Base-by-base conservation (phyloP, 2,329 filamentous ascomycete genomes). In the Capronia coronata region DNA sequence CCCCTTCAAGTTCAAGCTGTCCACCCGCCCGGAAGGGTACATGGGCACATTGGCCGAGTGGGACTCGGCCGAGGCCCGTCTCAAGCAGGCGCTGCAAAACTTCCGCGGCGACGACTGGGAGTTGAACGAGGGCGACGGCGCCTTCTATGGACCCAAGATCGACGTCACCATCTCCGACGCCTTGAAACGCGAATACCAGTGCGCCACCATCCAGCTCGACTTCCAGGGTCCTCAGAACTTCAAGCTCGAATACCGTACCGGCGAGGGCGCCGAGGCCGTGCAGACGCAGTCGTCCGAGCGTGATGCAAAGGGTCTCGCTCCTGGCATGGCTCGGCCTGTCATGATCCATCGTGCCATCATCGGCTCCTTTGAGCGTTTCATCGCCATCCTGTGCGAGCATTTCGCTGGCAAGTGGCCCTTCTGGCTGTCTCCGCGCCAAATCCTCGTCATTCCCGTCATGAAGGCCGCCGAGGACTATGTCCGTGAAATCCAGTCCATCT, bases 121-220 rank as follows among this genome's bases (percentile, higher is more conserved):
- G 67, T 75, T 95, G 44, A 95, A 97, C 69, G 85, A 88, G 52
- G 93, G 91, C 49, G 93, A 98, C 62, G 93, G 93, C 65, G 93
- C 93, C 46, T 98, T 97, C 72, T 98, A 98, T 68, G 93, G 93
- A 1, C 93, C 93, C 44, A 98, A 98, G 79, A 95, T 97, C 61
- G 93, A 98, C 63, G 93, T 98, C 64, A 94, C 87, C 54, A 90
- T 98, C 63, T 84, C 83, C 44, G 91, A 96, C 69, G 87, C 87
- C 39, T 75, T 96, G 59, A 82, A 82, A 68, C 80, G 90, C 66
- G 87, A 90, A 52, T 86, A 83, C 73, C 86, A 94, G 69, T 94
- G 87, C 64, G 88, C 91, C 61, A 97, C 91, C 10, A 94, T 97
- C 60, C 91, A 97, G 71, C 80, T 94, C 47, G 88, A 94, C 67